phyloP scores from a whole-genome alignment of 495 filamentous ascomycete genomes.

The Aspergillus hancockii region DNA sequence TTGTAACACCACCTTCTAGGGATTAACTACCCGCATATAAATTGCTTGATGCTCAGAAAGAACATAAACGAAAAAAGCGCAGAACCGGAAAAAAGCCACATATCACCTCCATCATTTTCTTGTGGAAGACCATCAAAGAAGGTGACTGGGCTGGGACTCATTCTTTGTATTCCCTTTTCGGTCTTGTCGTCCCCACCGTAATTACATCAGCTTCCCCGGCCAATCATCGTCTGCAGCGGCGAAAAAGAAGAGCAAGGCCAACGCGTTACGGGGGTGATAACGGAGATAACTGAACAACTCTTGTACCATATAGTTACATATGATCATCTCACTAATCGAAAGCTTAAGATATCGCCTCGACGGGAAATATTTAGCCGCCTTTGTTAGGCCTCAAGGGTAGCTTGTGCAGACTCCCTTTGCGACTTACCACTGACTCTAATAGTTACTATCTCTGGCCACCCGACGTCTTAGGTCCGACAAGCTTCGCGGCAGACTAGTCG shows the following conservation, averaged over 20 bases:
- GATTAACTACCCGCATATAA: too few species aligned
- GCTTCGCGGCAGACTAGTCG: conserved; percentile 1
- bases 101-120: too few species aligned
- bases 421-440: not conserved
- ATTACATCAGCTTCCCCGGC: conserved; percentile 1
- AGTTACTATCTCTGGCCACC: not conserved
- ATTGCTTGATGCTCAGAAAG: too few species aligned
- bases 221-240: not conserved
- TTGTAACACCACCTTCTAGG: too few species aligned
- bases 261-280: conserved; percentile 14
- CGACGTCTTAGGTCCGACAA: not conserved
- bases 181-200: not conserved
- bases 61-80: too few species aligned
- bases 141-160: too few species aligned
- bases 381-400: not conserved
- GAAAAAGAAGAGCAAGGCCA: too few species aligned
- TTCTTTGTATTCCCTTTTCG: not conserved
- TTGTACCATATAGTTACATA: not conserved
- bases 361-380: not conserved
- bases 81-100: too few species aligned
- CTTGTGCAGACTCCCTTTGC: not conserved
- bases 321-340: conserved; percentile 1
- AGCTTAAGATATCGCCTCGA: not conserved
- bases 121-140: too few species aligned
- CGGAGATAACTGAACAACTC: conserved; percentile 15